Conservation (phyloP, 257 asterid species). For the Solanum paucissectum region DNA sequence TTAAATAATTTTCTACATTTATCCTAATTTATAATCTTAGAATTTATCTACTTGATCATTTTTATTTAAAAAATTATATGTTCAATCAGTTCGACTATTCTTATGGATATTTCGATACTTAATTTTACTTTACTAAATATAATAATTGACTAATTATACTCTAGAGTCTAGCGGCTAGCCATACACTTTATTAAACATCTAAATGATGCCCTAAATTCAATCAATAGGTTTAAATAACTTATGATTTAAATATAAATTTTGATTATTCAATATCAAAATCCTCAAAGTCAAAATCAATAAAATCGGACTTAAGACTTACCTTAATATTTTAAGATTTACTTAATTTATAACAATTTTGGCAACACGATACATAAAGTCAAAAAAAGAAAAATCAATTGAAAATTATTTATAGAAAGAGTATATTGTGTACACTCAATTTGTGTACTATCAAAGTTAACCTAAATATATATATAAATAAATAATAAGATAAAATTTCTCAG, state of each 20-base stretch:
- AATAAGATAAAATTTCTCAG: not conserved
- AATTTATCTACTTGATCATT: not conserved
- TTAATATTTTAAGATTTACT: too few relatives aligned
- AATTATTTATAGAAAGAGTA: not conserved
- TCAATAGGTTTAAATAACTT: not conserved
- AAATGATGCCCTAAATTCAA: not conserved
- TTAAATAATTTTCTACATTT: not conserved
- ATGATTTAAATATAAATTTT: not conserved
- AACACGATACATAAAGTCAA: too few relatives aligned
- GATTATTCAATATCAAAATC: too few relatives aligned
- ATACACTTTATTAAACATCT: not conserved
- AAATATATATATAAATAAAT: not conserved
- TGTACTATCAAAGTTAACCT: not conserved
- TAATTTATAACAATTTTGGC: too few relatives aligned
- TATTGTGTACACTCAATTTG: not conserved
- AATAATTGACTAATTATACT: not conserved
- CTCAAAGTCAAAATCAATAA: not conserved
- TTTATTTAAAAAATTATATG: not conserved
- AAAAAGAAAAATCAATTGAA: too few relatives aligned
- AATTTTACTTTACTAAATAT: not conserved
- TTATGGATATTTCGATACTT: not conserved
- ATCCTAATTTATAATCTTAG: not conserved
- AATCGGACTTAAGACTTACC: not conserved
- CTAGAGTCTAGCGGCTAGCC: too few relatives aligned
- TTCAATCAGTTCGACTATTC: not conserved